A percentile compares a stretch with the other conserved stretches of the same genome.
Evolutionary conservation across 2,329 filamentous ascomycete genomes (phyloP).

Genomic region (Pseudopithomyces chartarum): DNA sequence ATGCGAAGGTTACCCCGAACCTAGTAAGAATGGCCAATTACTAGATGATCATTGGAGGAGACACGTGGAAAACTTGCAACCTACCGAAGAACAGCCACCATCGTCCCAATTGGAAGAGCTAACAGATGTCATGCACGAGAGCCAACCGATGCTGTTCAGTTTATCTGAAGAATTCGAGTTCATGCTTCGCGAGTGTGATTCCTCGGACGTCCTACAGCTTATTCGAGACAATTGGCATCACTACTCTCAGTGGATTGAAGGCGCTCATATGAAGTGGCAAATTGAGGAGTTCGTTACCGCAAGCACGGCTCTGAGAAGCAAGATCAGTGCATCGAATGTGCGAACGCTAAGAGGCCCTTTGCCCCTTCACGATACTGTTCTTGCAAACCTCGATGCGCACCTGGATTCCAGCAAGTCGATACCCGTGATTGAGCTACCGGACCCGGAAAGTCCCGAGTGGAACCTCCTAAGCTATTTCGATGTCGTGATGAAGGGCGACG

Average conservation of each 20-base stretch:
- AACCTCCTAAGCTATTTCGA: background rate
- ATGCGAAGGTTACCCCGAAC: too few species aligned
- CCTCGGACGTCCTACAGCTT: background rate
- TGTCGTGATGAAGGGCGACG: background rate
- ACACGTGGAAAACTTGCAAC: too few species aligned
- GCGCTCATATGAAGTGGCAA: background rate
- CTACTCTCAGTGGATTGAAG: background rate
- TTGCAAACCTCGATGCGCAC: background rate
- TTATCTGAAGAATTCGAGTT: background rate
- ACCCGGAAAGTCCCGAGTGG: background rate
- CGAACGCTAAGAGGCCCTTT: background rate
- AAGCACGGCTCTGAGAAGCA: background rate
- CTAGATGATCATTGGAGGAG: too few species aligned
- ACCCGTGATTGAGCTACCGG: background rate
- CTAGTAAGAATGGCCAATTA: too few species aligned
- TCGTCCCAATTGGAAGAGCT: background rate
- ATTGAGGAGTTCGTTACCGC: background rate
- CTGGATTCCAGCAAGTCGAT: background rate
- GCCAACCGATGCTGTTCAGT: background rate
- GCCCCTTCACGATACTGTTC: background rate
- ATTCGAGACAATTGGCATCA: background rate
- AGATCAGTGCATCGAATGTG: background rate
- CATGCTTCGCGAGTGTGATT: background rate
- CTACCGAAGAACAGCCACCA: too few species aligned
- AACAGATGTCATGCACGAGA: background rate